Conservation (phyloP, 768 basidiomycete species). For the Crucibulum laeve region DNA sequence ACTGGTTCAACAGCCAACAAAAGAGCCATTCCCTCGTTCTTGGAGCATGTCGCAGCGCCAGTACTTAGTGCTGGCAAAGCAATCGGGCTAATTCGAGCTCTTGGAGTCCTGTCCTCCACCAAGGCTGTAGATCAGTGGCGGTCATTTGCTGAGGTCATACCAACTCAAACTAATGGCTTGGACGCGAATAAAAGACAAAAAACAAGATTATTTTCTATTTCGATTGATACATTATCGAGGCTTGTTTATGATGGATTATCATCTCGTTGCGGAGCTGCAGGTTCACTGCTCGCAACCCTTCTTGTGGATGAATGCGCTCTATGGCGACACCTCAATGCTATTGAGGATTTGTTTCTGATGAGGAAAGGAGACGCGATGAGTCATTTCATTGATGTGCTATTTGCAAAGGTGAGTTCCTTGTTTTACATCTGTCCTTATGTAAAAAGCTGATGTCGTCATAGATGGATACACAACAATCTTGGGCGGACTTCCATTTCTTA, state of each 20-base stretch:
- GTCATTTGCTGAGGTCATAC: conserved; percentile 37
- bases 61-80: conserved; percentile 73
- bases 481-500: conserved; percentile 82
- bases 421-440: neutral
- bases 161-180: conserved; percentile 14
- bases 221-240: conserved; percentile 57
- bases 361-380: conserved; percentile 72
- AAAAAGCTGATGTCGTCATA: conserved; percentile 18
- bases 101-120: conserved; percentile 33
- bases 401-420: conserved; percentile 52
- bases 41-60: conserved; percentile 53
- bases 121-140: conserved; percentile 31
- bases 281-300: conserved; percentile 48
- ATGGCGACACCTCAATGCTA: conserved; percentile 54
- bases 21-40: conserved; percentile 52
- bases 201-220: conserved; percentile 38
- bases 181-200: conserved; percentile 6
- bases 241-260: conserved; percentile 60
- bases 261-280: conserved; percentile 50
- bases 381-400: conserved; percentile 69
- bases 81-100: conserved; percentile 65
- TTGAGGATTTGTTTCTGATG: conserved; percentile 76
- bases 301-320: conserved; percentile 65
- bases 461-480: conserved; percentile 72
- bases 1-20: conserved; percentile 12